Evolutionary conservation across 2,329 filamentous ascomycete genomes (phyloP).

Genomic region (Rhynchosporium graminicola): DNA sequence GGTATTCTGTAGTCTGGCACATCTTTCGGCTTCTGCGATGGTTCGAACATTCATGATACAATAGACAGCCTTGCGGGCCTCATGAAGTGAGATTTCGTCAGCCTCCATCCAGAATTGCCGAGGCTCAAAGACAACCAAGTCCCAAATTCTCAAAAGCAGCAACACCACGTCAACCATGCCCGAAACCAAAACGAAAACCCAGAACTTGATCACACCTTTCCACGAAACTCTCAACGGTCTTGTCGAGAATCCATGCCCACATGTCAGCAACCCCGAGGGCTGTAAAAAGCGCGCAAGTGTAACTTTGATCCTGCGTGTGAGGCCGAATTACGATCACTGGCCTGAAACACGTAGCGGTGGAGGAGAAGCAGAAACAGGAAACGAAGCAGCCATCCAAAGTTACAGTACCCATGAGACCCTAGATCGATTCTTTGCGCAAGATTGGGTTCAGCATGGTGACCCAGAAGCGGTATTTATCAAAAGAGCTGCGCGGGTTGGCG

Average conservation of each 20-base stretch:
- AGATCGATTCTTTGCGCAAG: slow-evolving; percentile 60
- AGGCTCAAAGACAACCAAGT: background rate
- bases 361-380: slow-evolving; percentile 14
- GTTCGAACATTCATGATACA: background rate
- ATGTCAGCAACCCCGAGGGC: slow-evolving; percentile 45
- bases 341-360: slow-evolving; percentile 39
- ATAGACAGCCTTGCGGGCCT: slow-evolving; percentile 10
- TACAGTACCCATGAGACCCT: slow-evolving; percentile 45
- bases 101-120: background rate
- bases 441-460: slow-evolving; percentile 66
- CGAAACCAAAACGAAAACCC: background rate
- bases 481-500: slow-evolving; percentile 61
- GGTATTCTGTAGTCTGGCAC: background rate
- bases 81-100: background rate
- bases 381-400: slow-evolving; percentile 31
- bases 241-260: slow-evolving; percentile 47
- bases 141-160: background rate
- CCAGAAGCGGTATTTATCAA: slow-evolving; percentile 74
- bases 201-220: slow-evolving; percentile 38
- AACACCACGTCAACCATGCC: slow-evolving; percentile 11
- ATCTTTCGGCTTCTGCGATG: background rate
- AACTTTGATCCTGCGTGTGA: slow-evolving; percentile 63
- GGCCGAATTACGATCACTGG: slow-evolving; percentile 57
- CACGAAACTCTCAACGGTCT: slow-evolving; percentile 39
- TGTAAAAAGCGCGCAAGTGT: slow-evolving; percentile 43